Base-by-base conservation (phyloP, 306 rosid species). In the Glycine latifolia region DNA sequence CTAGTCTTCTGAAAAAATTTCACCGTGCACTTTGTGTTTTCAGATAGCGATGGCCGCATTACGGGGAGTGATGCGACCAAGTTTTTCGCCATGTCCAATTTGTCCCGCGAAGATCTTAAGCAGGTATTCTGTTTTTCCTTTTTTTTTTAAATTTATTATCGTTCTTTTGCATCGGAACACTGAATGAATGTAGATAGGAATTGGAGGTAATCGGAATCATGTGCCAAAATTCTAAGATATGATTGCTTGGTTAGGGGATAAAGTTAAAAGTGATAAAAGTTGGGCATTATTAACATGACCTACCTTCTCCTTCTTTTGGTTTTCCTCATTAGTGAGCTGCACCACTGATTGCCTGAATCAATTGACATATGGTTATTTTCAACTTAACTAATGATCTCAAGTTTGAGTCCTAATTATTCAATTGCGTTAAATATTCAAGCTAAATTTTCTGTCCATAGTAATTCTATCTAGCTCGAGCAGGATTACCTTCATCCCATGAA, bases 11-110 rank as follows among this genome's bases (percentile, higher is more conserved):
- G 31, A 3, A 4, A 37, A 37, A 2, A 37, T 37, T 4, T 37
- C 41, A 33, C 48, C 7, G 39, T 43, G 31, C 33, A 5, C 69
- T 80, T 71, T 62, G 50, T 16, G 31, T 81, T 56, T 78, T 43
- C 90, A 93, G 99, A 96, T 80, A 73, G 77, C 12, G 99, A 96
- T 90, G 98, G 99, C 41, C 99, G 99, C 82, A 75, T 96, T 74
- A 89, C 94, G 3, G 99, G 99, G 11, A 87, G 50, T 37, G 99
- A 96, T 79, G 99, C 98, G 15, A 87, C 87, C 8, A 92, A 83
- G 84, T 92, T 96, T 89, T 96, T 96, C 85, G 69, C 94, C 50
- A 79, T 92, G 91, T 92, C 98, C 37, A 87, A 80, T 68, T 83
- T 96, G 90, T 83, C 98, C 52, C 91, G 98, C 13, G 89, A 87